Evolutionary conservation across 352 stramenopile species (phyloP).

Genomic region (Phytophthora fragariaefolia): DNA sequence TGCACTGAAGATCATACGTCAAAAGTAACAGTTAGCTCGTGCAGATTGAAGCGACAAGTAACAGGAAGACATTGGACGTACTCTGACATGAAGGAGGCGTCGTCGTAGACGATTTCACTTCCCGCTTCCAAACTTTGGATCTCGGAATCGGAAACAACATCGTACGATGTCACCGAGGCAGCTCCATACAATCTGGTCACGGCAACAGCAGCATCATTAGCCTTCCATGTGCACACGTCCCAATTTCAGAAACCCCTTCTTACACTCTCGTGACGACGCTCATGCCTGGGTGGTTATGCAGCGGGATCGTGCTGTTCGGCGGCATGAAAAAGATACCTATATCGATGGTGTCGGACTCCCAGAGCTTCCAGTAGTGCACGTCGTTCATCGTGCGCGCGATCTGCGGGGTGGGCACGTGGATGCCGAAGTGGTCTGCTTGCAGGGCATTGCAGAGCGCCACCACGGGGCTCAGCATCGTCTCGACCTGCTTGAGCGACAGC

Average conservation of each 20-base stretch:
- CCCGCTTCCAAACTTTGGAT: conserved; percentile 34
- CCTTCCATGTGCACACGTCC: neutral
- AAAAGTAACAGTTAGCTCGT: conserved; percentile 8
- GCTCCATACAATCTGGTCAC: conserved; percentile 69
- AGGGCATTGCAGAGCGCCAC: conserved; percentile 64
- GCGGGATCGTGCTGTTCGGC: conserved; percentile 71
- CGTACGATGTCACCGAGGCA: conserved; percentile 77
- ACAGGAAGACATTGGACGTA: conserved; percentile 23
- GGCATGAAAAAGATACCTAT: conserved; percentile 90
- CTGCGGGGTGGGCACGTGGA: conserved; percentile 67
- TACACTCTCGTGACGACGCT: conserved; percentile 86
- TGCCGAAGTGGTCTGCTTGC: conserved; percentile 70
- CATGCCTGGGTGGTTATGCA: conserved; percentile 88
- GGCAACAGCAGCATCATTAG: conserved; percentile 19
- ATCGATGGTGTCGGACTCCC: conserved; percentile 84
- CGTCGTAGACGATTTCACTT: conserved; percentile 38
- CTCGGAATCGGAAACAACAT: conserved; percentile 64
- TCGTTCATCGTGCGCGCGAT: conserved; percentile 77
- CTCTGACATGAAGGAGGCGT: conserved; percentile 38
- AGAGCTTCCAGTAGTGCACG: conserved; percentile 89
- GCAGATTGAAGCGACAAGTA: neutral
- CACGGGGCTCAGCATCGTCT: conserved; percentile 67
- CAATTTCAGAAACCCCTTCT: conserved; percentile 13
- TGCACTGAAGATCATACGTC: conserved; percentile 30
- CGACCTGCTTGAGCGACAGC: conserved; percentile 77